phyloP scores from a whole-genome alignment of 2,329 filamentous ascomycete genomes.

The Cephalotrichum gorgonifer region DNA sequence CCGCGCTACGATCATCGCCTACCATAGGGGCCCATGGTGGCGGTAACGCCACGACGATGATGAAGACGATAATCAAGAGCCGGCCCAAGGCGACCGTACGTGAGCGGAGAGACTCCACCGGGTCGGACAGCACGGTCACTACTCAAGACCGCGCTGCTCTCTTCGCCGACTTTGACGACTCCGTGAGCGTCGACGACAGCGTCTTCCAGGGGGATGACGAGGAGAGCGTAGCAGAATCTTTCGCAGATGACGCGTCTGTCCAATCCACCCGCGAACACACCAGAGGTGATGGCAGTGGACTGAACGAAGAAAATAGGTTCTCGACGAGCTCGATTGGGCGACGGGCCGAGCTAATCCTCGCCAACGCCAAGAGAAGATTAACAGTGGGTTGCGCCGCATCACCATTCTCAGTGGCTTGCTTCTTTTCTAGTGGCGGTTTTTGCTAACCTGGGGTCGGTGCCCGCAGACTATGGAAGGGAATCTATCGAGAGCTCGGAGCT shows the following conservation, averaged over 20 bases:
- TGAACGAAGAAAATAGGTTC: slow-evolving; percentile 45
- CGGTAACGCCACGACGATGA: background rate
- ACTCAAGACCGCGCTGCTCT: slow-evolving; percentile 35
- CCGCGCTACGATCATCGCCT: slow-evolving; percentile 30
- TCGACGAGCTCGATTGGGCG: slow-evolving; percentile 69
- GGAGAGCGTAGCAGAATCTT: slow-evolving; percentile 52
- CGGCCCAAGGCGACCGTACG: slow-evolving; percentile 30
- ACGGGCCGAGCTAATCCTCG: slow-evolving; percentile 80
- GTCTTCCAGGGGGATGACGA: slow-evolving; percentile 59
- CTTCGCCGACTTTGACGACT: slow-evolving; percentile 53
- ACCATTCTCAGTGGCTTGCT: background rate
- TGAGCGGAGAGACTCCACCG: slow-evolving; percentile 43
- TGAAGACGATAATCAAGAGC: slow-evolving; percentile 26
- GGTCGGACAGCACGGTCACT: slow-evolving; percentile 51
- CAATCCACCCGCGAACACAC: slow-evolving; percentile 17
- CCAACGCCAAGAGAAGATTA: slow-evolving; percentile 81
- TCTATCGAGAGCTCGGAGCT: slow-evolving; percentile 64
- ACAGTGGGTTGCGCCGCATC: slow-evolving; percentile 49
- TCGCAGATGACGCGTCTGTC: slow-evolving; percentile 32
- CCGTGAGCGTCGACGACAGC: slow-evolving; percentile 51
- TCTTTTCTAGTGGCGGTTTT: background rate
- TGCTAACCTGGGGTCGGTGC: background rate
- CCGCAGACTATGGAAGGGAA: slow-evolving; percentile 87
- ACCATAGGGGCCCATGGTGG: slow-evolving; percentile 28
- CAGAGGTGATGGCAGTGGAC: slow-evolving; percentile 14